phyloP scores from a whole-genome alignment of 108 stramenopile species.

The Stephanodiscus minutulus region DNA sequence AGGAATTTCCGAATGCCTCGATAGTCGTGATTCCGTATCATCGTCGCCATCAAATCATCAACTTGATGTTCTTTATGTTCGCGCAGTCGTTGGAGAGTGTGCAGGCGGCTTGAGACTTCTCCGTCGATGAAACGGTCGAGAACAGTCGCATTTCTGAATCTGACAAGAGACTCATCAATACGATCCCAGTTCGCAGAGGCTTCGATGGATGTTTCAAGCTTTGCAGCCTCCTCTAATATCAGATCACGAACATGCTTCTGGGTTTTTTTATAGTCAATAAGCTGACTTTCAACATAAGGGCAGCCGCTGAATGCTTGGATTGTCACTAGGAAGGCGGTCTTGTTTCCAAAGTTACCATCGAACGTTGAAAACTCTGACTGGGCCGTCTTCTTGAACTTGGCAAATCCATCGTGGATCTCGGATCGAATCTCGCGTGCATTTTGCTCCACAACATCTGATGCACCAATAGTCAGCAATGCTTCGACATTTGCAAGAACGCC shows the following conservation, averaged over 20 bases:
- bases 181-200: conserved; percentile 52
- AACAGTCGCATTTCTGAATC: conserved; percentile 34
- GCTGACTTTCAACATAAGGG: conserved; percentile 1
- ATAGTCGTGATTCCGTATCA: conserved; percentile 52
- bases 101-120: conserved; percentile 37
- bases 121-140: conserved; percentile 43
- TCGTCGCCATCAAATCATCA: conserved; percentile 34
- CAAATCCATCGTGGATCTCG: neutral
- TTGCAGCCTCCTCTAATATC: conserved; percentile 33
- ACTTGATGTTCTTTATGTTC: conserved; percentile 52
- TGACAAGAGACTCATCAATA: conserved; percentile 38
- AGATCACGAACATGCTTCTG: conserved; percentile 27
- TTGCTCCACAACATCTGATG: conserved; percentile 11
- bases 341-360: conserved; percentile 17
- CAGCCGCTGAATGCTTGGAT: conserved; percentile 10
- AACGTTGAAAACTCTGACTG: conserved; percentile 21
- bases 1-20: conserved; percentile 49
- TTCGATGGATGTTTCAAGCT: conserved; percentile 41
- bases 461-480: conserved; percentile 17
- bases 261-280: conserved; percentile 19
- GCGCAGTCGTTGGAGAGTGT: conserved; percentile 40
- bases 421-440: neutral
- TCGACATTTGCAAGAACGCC: conserved; percentile 12
- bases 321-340: conserved; percentile 4
- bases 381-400: conserved; percentile 2